Conservation (phyloP, 2,329 filamentous ascomycete genomes). For the Aspergillus costaricaensis region DNA sequence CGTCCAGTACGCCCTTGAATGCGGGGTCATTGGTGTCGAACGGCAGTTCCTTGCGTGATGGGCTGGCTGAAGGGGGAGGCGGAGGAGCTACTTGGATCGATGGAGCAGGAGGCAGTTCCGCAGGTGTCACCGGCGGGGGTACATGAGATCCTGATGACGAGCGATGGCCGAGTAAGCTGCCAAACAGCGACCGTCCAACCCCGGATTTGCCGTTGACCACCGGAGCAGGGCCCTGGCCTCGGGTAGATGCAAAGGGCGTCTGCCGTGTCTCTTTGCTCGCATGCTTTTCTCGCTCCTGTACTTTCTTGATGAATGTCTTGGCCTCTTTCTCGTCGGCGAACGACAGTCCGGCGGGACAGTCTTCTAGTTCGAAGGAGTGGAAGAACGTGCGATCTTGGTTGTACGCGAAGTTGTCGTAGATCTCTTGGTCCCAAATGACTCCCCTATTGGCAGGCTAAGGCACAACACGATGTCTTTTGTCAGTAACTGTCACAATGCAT, state of each 20-base stretch:
- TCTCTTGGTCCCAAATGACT: conserved; percentile 96
- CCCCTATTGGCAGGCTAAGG: conserved; percentile 71
- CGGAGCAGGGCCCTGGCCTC: conserved; percentile 49
- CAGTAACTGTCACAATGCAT: conserved; percentile 15
- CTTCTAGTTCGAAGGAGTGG: conserved; percentile 93
- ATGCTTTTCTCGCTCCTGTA: conserved; percentile 94
- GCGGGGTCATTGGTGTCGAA: conserved; percentile 65
- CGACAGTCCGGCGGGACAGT: conserved; percentile 84
- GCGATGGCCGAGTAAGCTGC: conserved; percentile 53
- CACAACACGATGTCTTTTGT: conserved; percentile 1
- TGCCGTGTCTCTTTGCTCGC: conserved; percentile 82
- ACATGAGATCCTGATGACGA: conserved; percentile 45
- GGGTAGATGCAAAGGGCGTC: conserved; percentile 67
- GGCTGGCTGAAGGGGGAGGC: conserved; percentile 32
- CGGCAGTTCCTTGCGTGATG: conserved; percentile 43
- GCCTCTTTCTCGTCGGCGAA: conserved; percentile 98
- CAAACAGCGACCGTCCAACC: conserved; percentile 55
- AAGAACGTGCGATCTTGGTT: conserved; percentile 98
- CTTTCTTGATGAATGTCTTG: conserved; percentile 94
- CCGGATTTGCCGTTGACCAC: conserved; percentile 46
- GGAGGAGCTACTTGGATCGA: conserved; percentile 38
- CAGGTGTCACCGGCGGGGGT: conserved; percentile 27
- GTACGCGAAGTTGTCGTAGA: conserved; percentile 92
- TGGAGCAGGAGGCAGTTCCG: conserved; percentile 26
- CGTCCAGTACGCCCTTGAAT: conserved; percentile 62